These are phyloP conservation scores for Nephelium lappaceum DNA, from an alignment of 345 rosid species.

Conservation along the genomic window DNA sequence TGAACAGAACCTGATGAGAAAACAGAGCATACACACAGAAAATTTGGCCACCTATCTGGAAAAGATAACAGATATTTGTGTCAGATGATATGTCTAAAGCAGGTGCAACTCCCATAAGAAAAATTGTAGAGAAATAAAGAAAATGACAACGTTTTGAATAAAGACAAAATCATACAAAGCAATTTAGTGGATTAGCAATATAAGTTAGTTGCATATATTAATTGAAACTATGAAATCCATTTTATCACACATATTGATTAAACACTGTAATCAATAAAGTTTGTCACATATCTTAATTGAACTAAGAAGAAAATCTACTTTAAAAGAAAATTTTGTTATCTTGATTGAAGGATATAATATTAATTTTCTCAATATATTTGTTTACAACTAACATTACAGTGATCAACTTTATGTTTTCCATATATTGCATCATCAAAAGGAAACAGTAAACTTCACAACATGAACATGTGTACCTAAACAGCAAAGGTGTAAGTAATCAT, in stretches of 20 bases:
- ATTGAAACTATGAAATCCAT: background rate
- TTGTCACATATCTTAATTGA: background rate
- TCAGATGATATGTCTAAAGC: background rate
- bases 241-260: background rate
- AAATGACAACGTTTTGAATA: background rate
- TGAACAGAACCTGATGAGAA: constrained; percentile 98
- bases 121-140: background rate
- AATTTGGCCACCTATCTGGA: constrained; percentile 99
- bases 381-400: background rate
- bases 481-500: background rate
- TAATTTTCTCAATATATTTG: background rate
- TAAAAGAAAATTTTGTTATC: background rate
- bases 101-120: background rate
- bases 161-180: background rate
- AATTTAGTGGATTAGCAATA: background rate
- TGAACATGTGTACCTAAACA: background rate
- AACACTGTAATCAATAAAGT: background rate
- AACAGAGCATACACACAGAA: constrained; percentile 95
- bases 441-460: background rate
- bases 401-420: background rate
- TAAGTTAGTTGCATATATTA: background rate
- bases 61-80: constrained; percentile 28
- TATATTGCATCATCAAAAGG: background rate
- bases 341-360: background rate
- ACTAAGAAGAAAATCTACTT: background rate